These are phyloP conservation scores for Heritiera fomes DNA, from an alignment of 345 rosid genomes.

Conservation along the genomic window DNA sequence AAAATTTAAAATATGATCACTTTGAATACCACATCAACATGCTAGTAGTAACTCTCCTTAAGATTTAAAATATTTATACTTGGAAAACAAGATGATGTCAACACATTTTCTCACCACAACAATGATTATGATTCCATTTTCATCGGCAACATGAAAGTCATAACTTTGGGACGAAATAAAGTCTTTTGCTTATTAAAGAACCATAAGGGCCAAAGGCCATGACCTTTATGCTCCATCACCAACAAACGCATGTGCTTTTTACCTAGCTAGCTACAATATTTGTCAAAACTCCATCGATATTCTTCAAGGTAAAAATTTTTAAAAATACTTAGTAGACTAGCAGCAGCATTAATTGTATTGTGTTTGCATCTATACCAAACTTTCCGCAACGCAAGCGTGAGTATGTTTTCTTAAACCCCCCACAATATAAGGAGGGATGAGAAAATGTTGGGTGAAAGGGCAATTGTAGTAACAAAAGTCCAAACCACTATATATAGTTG, in stretches of 20 bases:
- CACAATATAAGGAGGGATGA: neutral
- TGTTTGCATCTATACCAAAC: too few species aligned
- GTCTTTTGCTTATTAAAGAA: constrained; percentile 8
- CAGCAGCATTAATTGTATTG: too few species aligned
- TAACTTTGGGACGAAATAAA: constrained; percentile 20
- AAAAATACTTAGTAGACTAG: too few species aligned
- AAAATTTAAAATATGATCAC: neutral
- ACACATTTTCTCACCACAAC: neutral
- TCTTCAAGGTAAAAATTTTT: too few species aligned
- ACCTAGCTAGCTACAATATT: neutral
- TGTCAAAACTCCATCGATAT: neutral
- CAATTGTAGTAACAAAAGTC: neutral
- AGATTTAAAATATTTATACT: constrained; percentile 1
- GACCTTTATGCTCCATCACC: constrained; percentile 6
- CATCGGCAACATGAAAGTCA: constrained; percentile 30
- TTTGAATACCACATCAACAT: neutral
- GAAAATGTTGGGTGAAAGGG: neutral
- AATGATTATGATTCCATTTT: constrained; percentile 40
- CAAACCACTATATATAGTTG: neutral
- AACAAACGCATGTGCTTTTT: neutral
- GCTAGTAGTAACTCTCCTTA: neutral
- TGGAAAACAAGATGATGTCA: neutral
- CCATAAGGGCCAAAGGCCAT: neutral
- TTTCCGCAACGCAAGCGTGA: too few species aligned
- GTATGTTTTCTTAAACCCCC: neutral